These are phyloP conservation scores for Calendula officinalis DNA, from an alignment of 129 eudicot genomes.

Conservation along the genomic window DNA sequence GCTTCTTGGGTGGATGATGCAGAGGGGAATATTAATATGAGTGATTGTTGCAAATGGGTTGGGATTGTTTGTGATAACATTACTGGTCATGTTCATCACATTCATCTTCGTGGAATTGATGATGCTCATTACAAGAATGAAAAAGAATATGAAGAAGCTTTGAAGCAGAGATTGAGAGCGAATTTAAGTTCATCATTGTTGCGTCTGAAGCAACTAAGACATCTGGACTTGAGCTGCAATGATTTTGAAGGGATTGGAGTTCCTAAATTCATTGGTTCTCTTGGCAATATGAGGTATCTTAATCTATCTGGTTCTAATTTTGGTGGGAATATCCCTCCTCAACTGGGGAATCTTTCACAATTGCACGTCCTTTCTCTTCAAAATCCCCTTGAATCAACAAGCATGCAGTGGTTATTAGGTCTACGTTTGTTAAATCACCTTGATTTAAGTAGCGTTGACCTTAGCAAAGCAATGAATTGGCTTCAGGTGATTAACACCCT, in stretches of 20 bases:
- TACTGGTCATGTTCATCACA: slow-evolving; percentile 32
- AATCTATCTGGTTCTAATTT: slow-evolving; percentile 16
- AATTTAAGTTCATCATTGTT: not conserved
- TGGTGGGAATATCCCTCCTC: slow-evolving; percentile 30
- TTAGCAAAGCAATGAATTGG: slow-evolving; percentile 34
- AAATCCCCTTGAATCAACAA: not conserved
- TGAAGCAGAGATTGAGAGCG: not conserved
- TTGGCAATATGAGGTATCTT: slow-evolving; percentile 16
- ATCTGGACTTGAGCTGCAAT: slow-evolving; percentile 7
- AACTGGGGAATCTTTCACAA: slow-evolving; percentile 38
- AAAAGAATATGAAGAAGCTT: not conserved
- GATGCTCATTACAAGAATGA: no score
- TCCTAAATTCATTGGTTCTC: slow-evolving; percentile 30
- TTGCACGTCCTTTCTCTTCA: slow-evolving; percentile 28
- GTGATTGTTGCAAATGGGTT: slow-evolving; percentile 13
- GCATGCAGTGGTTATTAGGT: slow-evolving; percentile 32
- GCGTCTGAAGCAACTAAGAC: slow-evolving; percentile 10
- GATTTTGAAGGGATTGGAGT: slow-evolving; percentile 8
- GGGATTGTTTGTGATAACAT: slow-evolving; percentile 27
- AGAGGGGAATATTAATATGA: no score
- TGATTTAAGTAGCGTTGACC: slow-evolving; percentile 29
- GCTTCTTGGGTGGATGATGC: slow-evolving; percentile 12
- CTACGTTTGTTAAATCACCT: slow-evolving; percentile 31
- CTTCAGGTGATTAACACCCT: slow-evolving; percentile 38
- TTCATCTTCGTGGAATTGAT: slow-evolving; percentile 25